Percentiles rank a stretch among this genome's conserved stretches.
These are phyloP conservation scores for Ogataea corticis DNA, from an alignment of 805 yeast genomes.

Conservation along the genomic window DNA sequence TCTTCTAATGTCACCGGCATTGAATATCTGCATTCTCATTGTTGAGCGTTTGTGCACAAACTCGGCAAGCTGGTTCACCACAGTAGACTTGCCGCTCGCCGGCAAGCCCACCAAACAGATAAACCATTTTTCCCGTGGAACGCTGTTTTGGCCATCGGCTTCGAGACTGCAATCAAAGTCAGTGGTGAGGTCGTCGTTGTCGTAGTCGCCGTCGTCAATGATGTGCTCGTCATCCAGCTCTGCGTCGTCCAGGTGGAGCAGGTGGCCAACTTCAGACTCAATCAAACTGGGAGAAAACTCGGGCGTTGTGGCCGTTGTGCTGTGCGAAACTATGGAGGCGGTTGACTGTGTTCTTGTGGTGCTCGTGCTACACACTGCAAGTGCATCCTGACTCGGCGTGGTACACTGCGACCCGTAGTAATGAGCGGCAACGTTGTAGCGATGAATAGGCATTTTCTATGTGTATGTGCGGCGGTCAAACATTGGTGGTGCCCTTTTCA, in stretches of 20 bases:
- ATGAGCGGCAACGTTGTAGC: conserved; percentile 16
- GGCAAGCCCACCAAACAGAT: conserved; percentile 74
- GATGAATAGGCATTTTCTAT: conserved; percentile 26
- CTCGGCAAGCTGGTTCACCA: conserved; percentile 29
- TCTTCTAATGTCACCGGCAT: conserved; percentile 55
- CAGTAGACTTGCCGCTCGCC: conserved; percentile 84
- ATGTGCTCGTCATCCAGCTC: conserved; percentile 23
- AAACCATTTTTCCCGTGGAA: conserved; percentile 30
- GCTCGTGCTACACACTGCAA: conserved; percentile 7
- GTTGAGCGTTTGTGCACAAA: conserved; percentile 19
- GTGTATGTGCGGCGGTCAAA: conserved; percentile 1
- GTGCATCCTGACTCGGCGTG: conserved; percentile 2
- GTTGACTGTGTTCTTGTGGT: conserved; percentile 25
- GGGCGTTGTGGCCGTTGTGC: conserved; percentile 31
- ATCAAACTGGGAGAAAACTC: conserved; percentile 33
- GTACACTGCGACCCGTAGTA: conserved; percentile 1
- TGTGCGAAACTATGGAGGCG: conserved; percentile 21
- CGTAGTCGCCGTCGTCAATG: conserved; percentile 8
- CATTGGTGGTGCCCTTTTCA: background rate
- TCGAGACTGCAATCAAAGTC: conserved; percentile 10
- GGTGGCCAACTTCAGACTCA: conserved; percentile 30
- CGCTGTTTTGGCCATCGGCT: conserved; percentile 4
- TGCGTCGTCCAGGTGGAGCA: conserved; percentile 24
- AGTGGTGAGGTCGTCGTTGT: conserved; percentile 9
- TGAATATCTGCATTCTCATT: conserved; percentile 38